Evolutionary conservation across 1,284 basidiomycete genomes (phyloP).

Genomic region (Fomitiporia mediterranea): DNA sequence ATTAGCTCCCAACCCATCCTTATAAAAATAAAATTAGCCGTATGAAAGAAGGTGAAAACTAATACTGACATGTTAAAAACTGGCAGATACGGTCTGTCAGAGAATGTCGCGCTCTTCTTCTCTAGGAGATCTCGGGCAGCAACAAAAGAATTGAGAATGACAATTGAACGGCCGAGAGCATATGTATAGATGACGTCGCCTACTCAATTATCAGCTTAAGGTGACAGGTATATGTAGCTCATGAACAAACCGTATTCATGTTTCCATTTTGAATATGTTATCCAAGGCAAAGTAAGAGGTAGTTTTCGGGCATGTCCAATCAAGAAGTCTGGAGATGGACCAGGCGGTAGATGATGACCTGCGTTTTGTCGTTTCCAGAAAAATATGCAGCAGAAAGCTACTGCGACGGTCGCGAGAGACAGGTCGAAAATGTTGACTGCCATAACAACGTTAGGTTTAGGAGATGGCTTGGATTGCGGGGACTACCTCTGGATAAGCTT

Average conservation of each 20-base stretch:
- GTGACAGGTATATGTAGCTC: conserved; percentile 7
- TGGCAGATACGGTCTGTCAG: conserved; percentile 29
- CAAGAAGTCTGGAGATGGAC: conserved; percentile 30
- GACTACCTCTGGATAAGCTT: too few relatives aligned
- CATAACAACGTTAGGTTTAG: too few relatives aligned
- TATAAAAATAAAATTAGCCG: not conserved
- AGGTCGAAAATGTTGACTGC: too few relatives aligned
- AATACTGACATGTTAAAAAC: conserved; percentile 19
- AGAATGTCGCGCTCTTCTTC: conserved; percentile 36
- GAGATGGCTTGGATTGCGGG: too few relatives aligned
- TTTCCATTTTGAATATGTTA: conserved; percentile 30
- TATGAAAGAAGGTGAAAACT: not conserved
- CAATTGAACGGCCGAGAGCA: conserved; percentile 31
- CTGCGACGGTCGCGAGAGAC: too few relatives aligned
- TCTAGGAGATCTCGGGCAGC: conserved; percentile 36
- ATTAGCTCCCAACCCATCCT: conserved; percentile 26
- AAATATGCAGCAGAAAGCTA: too few relatives aligned
- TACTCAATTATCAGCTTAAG: not conserved
- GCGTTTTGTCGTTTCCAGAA: too few relatives aligned
- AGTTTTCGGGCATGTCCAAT: conserved; percentile 32
- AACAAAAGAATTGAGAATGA: conserved; percentile 34
- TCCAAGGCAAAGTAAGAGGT: conserved; percentile 29
- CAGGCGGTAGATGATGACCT: too few relatives aligned
- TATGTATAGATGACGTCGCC: conserved; percentile 30
- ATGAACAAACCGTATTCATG: conserved; percentile 27